Evolutionary conservation across 2,329 filamentous ascomycete species (phyloP), one percentile per base, ranked within the genome.

Genomic region (Diaporthe australafricana): DNA sequence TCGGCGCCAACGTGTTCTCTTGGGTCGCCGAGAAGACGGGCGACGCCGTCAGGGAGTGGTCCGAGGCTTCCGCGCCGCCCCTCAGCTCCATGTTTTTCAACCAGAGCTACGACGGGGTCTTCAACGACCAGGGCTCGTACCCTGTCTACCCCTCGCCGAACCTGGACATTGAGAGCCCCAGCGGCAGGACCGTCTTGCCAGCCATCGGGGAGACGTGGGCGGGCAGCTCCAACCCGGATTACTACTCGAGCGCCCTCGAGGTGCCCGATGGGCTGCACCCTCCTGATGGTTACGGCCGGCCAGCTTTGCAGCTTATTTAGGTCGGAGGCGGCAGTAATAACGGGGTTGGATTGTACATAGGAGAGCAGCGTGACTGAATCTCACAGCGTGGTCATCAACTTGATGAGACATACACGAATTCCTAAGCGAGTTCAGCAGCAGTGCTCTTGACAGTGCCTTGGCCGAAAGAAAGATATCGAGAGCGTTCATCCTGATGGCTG

Each of bases 1-100:
- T 91, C 20, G 91, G 90, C 65, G 92, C 92, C 78, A 94, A 94
- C 78, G 88, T 94, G n/a, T 91, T 90, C 79, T 77, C 86, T 35
- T 71, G 89, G 27, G 90, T 93, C 3, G 90, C 89, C 17, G 80
- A 87, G 8, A 83, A 87, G 81, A 93, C 91, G 0, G 88, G 89
- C 68, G 90, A 92, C 78, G n/a, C n/a, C 8, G 38, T 78, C 45
- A 75, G 76, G 70, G 40, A 66, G 11, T 77, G 75, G 70, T 55
- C 73, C 72, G 30, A 65, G 22, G 55, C 68, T 30, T 65, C 48
- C 4, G 70, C 62, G 32, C 55, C 72, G 12, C 16, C 70, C 38
- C 45, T 75, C 7, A 66, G 45, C 27, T 65, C 68, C 30, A 42
- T 70, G 22, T 73, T 67, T 62, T 72, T 55, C n/a, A 75, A 74